Base-by-base conservation (phyloP, 768 basidiomycete species). In the Termitomyces sp. region DNA sequence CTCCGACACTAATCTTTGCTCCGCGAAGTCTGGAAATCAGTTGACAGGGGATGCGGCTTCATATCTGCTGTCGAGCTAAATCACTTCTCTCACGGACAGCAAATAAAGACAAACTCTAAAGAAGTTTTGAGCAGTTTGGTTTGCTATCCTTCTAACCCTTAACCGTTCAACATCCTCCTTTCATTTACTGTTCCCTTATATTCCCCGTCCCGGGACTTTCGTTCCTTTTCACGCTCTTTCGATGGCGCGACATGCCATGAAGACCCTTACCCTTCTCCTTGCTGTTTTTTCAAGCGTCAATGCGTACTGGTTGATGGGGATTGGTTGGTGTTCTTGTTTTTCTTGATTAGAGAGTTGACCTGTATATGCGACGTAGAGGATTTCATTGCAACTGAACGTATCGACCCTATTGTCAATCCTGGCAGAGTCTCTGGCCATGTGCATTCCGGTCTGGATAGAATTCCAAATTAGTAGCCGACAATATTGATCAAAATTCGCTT, bases 351-450 rank as follows among this genome's bases (percentile, higher is more conserved):
- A 30, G 11, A 10, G 15, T 30, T 58, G 34, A 38, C 46, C 45
- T 41, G 34, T 52, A 44, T 30, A 40, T 48, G 37, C 47, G 47
- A 35, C 45, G 1, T 55, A 78, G 73, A 71, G 60, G 62, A 77
- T 57, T 68, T 76, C 42, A 70, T 81, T 57, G 74, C 75, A 8
- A 75, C 73, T 48, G 74, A 80, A 59, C 77, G 80, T 22, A 59
- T 77, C 17, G 80, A 82, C 66, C 79, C 80, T 17, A 67, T 82
- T 54, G 72, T 81, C 54, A 74, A 60, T 64, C 76, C 77, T 35
- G 78, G 78, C 34, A 64, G 62, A 46, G 69, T 79, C 41, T 71
- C 78, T 34, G 64, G 72, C 48, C 81, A 82, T 68, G 70, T 66
- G 41, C 81, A 82, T 63, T 71, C 74, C 58, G 68, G 78, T 79